phyloP scores from a whole-genome alignment of 345 rosid genomes.

The Eucalyptus tenuipes region DNA sequence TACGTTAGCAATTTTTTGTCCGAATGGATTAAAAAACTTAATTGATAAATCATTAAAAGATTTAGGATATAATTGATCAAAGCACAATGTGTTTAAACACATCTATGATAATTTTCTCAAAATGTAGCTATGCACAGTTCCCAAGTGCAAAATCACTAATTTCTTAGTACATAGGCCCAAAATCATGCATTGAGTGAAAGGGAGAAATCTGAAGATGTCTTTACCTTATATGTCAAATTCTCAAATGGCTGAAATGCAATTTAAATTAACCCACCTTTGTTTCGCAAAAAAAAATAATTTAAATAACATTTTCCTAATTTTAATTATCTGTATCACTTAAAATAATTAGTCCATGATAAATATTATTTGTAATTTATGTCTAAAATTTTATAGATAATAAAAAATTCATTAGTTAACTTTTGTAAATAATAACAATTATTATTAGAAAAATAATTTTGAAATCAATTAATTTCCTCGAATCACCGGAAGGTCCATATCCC shows the following conservation, averaged over 20 bases:
- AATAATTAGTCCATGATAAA: not conserved
- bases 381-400: not conserved
- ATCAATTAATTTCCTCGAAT: not conserved
- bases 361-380: not conserved
- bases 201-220: not conserved
- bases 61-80: too few relatives aligned
- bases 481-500: not conserved
- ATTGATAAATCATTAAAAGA: too few relatives aligned
- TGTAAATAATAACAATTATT: not conserved
- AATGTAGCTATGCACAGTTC: not conserved
- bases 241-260: not conserved
- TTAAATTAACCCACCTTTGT: too few relatives aligned
- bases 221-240: not conserved
- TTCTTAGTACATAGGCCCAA: not conserved
- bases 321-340: rapidly evolving
- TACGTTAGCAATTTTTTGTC: too few relatives aligned
- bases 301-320: too few relatives aligned
- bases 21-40: too few relatives aligned
- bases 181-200: not conserved
- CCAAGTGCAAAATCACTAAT: not conserved
- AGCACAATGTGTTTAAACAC: too few relatives aligned
- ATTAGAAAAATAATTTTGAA: not conserved
- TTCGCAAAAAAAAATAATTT: too few relatives aligned
- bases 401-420: not conserved
- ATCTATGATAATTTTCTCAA: not conserved